Evolutionary conservation across 2,329 filamentous ascomycete genomes (phyloP).

Genomic region (Pseudopithomyces maydicus): DNA sequence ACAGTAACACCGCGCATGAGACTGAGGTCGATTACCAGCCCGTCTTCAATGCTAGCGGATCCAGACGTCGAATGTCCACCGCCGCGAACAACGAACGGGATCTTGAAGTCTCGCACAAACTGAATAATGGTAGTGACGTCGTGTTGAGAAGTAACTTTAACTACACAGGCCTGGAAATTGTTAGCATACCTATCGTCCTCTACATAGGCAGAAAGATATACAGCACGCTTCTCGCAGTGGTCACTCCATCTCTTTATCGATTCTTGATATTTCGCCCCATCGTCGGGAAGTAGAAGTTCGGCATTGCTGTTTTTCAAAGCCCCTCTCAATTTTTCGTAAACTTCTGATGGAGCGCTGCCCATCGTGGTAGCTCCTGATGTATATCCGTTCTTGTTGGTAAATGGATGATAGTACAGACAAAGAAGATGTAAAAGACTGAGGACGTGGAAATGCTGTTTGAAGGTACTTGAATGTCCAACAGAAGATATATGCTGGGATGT

Average conservation of each 20-base stretch:
- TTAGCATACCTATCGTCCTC: neutral
- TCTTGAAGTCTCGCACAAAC: slow-evolving; percentile 29
- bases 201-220: slow-evolving; percentile 10
- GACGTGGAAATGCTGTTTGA: neutral
- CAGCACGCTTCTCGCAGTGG: slow-evolving; percentile 34
- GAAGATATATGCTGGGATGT: too few species aligned
- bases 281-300: slow-evolving; percentile 26
- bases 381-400: neutral
- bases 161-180: slow-evolving; percentile 23
- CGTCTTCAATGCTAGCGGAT: slow-evolving; percentile 55
- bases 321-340: slow-evolving; percentile 14
- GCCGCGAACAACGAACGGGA: slow-evolving; percentile 60
- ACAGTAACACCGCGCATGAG: slow-evolving; percentile 58
- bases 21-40: slow-evolving; percentile 61
- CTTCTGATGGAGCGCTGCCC: slow-evolving; percentile 3
- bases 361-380: neutral
- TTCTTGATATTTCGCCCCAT: slow-evolving; percentile 28
- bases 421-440: neutral
- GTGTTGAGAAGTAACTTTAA: slow-evolving; percentile 21
- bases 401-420: neutral
- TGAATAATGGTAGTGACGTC: slow-evolving; percentile 30
- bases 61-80: slow-evolving; percentile 63
- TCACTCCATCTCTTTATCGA: slow-evolving; percentile 36
- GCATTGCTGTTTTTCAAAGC: slow-evolving; percentile 22
- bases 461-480: too few species aligned